Base-by-base conservation (phyloP, 345 rosid species). In the Ceriops zippeliana region DNA sequence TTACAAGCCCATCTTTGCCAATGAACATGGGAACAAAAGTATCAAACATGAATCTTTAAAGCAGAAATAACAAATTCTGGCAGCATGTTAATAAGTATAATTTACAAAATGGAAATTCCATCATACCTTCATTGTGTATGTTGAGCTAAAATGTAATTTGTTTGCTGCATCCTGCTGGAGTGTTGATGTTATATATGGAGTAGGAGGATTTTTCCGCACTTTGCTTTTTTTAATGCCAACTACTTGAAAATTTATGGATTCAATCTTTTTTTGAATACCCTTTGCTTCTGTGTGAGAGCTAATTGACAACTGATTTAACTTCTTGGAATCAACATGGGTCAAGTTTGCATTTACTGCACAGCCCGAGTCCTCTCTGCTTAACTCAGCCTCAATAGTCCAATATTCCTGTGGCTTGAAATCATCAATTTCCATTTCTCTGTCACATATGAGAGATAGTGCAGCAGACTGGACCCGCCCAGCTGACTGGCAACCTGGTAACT, bases 131-230 rank as follows among this genome's bases (percentile, higher is more conserved):
- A 95, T 90, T 66, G 99, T 90, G 69, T 88, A 58, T 53, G 86
- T 62, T 57, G 96, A 82, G 57, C 85, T 58, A 80, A 90, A 95
- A 80, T 88, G 81, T 69, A 95, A 83, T 77, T 85, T 91, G 81
- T 86, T 91, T 73, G 96, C 96, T 72, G 99, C 99, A 86, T 95
- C 99, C 75, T 95, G 98, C 85, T 95, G 99, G 75, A 95, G 96
- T 24, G 97, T 95, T 59, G 99, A 95, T 13, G 99, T 95, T 77
- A 91, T 95, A 76, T 87, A 95, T 21, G 99, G 99, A 58, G 96
- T 82, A 26, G 99, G 98, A 61, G 97, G 89, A 62, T 90, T 91
- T 79, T 73, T 95, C 73, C 82, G 83, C 22, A 76, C 70, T 62
- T 76, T 81, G 76, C 76, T 85, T 74, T 70, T 89, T 79, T 87